A percentile compares a stretch with the other conserved stretches of the same genome.
phyloP scores from a whole-genome alignment of 352 stramenopile species.

The Pythium graminicola region DNA sequence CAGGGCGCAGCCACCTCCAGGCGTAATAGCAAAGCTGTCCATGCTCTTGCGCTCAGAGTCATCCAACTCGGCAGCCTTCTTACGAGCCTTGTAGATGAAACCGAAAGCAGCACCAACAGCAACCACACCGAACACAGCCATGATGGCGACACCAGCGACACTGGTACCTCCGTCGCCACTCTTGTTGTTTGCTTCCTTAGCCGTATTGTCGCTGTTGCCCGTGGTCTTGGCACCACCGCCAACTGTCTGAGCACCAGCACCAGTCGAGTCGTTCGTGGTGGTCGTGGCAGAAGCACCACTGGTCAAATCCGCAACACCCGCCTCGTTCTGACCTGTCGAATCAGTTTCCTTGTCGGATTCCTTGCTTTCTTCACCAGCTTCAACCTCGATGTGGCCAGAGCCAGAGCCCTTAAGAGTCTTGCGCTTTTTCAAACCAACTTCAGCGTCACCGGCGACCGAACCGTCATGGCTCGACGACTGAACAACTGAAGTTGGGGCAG shows the following conservation, averaged over 20 bases:
- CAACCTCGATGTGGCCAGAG: slow-evolving; percentile 8
- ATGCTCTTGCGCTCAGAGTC: slow-evolving; percentile 44
- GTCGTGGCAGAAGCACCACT: background rate
- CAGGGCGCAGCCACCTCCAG: slow-evolving; percentile 43
- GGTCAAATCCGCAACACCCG: slow-evolving; percentile 9
- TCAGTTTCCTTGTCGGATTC: background rate
- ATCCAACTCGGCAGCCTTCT: slow-evolving; percentile 55
- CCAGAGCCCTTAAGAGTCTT: slow-evolving; percentile 1
- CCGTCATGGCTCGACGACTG: slow-evolving; percentile 4
- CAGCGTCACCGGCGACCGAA: slow-evolving; percentile 7
- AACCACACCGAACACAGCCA: slow-evolving; percentile 29
- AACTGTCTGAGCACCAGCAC: background rate
- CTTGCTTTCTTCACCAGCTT: background rate
- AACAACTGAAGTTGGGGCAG: slow-evolving; percentile 10
- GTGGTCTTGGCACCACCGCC: background rate
- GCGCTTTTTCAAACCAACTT: background rate
- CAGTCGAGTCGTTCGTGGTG: background rate
- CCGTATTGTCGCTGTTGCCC: background rate
- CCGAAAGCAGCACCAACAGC: slow-evolving; percentile 51
- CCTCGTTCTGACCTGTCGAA: slow-evolving; percentile 15
- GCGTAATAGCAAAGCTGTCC: slow-evolving; percentile 41
- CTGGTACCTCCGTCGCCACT: background rate
- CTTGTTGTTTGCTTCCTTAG: slow-evolving; percentile 1
- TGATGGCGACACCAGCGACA: slow-evolving; percentile 25
- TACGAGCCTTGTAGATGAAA: slow-evolving; percentile 74